Conservation (phyloP, 2,329 filamentous ascomycete species). For the Diaporthe citri region DNA sequence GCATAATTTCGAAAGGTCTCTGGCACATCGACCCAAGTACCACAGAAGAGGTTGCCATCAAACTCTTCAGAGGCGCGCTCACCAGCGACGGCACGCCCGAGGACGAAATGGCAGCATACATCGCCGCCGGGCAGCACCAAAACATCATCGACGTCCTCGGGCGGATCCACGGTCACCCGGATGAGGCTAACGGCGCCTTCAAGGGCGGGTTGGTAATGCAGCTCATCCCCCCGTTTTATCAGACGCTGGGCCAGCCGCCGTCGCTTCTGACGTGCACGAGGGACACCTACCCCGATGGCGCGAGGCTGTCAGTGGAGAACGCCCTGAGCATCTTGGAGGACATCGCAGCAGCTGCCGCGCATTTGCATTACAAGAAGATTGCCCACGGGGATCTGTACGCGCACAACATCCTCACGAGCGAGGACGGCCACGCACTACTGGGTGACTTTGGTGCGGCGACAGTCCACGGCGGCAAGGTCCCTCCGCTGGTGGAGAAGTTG, state of each 20-base stretch:
- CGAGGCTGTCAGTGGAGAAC: slow-evolving; percentile 47
- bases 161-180: slow-evolving; percentile 56
- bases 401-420: slow-evolving; percentile 59
- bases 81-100: slow-evolving; percentile 61
- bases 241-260: slow-evolving; percentile 58
- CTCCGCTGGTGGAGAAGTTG: slow-evolving; percentile 53
- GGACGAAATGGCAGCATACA: slow-evolving; percentile 63
- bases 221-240: slow-evolving; percentile 58
- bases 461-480: slow-evolving; percentile 51
- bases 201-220: slow-evolving; percentile 60
- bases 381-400: slow-evolving; percentile 62
- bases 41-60: slow-evolving; percentile 58
- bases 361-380: slow-evolving; percentile 59
- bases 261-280: slow-evolving; percentile 60
- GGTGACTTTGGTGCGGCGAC: slow-evolving; percentile 63
- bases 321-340: slow-evolving; percentile 54
- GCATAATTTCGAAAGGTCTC: slow-evolving; percentile 57
- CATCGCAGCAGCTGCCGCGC: slow-evolving; percentile 56
- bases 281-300: slow-evolving; percentile 54
- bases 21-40: slow-evolving; percentile 49
- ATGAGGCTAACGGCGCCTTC: slow-evolving; percentile 46
- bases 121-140: slow-evolving; percentile 59
- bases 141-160: slow-evolving; percentile 61
- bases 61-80: slow-evolving; percentile 61
- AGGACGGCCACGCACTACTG: slow-evolving; percentile 57